Conservation (phyloP, 2,329 filamentous ascomycete species). For the Aspergillus intermedius region DNA sequence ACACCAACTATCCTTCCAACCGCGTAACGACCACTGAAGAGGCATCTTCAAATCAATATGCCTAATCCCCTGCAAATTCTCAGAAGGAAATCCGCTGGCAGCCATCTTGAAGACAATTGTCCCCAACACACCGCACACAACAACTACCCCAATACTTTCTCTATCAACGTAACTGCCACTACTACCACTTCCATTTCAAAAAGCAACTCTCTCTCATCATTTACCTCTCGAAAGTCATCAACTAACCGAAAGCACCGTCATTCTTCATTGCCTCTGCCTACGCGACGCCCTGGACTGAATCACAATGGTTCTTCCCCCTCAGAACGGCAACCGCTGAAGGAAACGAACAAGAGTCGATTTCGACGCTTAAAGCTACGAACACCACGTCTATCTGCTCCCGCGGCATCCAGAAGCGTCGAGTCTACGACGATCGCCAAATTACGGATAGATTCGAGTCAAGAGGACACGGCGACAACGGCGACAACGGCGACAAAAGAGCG, state of each 20-base stretch:
- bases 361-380: not conserved
- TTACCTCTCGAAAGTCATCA: not conserved
- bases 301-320: not conserved
- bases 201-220: not conserved
- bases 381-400: not conserved
- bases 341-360: not conserved
- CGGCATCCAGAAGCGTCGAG: not conserved
- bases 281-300: not conserved
- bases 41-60: no score
- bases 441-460: not conserved
- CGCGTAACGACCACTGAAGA: not conserved
- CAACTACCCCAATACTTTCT: not conserved
- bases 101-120: not conserved
- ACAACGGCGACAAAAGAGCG: not conserved
- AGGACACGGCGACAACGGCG: not conserved
- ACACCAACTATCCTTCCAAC: not conserved
- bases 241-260: not conserved
- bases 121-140: not conserved
- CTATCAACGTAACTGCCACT: not conserved
- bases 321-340: not conserved
- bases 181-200: not conserved
- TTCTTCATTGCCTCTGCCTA: not conserved
- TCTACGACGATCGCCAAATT: slow-evolving; percentile 1
- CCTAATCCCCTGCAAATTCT: slow-evolving; percentile 12
- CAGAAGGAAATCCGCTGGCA: slow-evolving; percentile 12